Conservation (phyloP, 2,329 filamentous ascomycete genomes). For the Penicillium sp. region DNA sequence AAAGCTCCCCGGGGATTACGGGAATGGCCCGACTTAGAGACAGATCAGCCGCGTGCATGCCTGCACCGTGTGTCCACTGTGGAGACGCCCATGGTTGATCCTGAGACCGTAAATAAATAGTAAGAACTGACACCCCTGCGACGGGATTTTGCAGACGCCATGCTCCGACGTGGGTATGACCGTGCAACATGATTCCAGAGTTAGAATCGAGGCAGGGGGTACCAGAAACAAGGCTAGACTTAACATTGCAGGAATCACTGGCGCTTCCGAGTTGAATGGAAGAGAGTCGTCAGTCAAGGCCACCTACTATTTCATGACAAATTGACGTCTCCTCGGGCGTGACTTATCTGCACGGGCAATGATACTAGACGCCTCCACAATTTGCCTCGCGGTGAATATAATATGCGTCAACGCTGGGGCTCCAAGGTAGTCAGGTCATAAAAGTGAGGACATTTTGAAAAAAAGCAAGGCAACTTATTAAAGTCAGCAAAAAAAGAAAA, state of each 20-base stretch:
- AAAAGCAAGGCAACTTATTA: neutral
- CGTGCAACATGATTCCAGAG: conserved; percentile 7
- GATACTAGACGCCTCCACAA: neutral
- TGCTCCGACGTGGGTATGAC: conserved; percentile 11
- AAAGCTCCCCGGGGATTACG: conserved; percentile 3
- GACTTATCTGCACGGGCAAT: neutral
- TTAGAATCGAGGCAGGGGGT: conserved; percentile 2
- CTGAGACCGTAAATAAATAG: conserved; percentile 2
- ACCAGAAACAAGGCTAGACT: neutral
- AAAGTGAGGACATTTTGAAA: neutral
- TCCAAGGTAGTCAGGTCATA: neutral
- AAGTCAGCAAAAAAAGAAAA: neutral
- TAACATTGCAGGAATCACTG: neutral
- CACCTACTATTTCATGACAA: neutral
- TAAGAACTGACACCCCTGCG: neutral
- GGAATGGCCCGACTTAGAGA: conserved; percentile 5
- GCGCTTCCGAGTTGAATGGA: neutral
- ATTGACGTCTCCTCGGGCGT: neutral
- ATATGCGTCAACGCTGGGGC: neutral
- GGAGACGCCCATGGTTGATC: conserved; percentile 13
- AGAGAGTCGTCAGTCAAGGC: neutral
- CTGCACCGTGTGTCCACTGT: conserved; percentile 12
- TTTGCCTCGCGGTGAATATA: neutral
- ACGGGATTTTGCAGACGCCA: conserved; percentile 12
- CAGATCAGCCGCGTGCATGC: conserved; percentile 25